These are phyloP conservation scores for Diaporthe sp. DNA, from an alignment of 2,329 filamentous ascomycete genomes.

Conservation along the genomic window DNA sequence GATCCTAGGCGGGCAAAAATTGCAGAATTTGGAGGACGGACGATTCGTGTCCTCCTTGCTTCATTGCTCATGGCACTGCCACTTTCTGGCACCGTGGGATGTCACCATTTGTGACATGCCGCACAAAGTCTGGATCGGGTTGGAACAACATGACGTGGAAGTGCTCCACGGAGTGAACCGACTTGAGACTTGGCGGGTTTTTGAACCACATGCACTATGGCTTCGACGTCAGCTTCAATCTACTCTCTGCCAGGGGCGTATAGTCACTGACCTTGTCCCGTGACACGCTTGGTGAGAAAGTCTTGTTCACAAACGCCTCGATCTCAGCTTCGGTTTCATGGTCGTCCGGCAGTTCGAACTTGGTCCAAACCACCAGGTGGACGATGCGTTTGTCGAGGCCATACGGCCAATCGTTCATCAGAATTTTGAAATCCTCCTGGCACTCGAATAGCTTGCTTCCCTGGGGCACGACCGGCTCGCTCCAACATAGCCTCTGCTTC, in stretches of 20 bases:
- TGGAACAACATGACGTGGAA: conserved; percentile 94
- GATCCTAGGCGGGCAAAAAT: conserved; percentile 1
- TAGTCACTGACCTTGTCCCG: conserved; percentile 64
- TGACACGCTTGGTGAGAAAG: conserved; percentile 70
- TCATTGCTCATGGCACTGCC: conserved; percentile 38
- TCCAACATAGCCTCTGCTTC: conserved; percentile 78
- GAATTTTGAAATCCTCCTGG: conserved; percentile 75
- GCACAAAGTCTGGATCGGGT: conserved; percentile 77
- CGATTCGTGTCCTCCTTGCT: background rate
- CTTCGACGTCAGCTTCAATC: conserved; percentile 35
- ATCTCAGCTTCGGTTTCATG: conserved; percentile 72
- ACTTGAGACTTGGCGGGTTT: conserved; percentile 90
- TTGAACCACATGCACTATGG: conserved; percentile 78
- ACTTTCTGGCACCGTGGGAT: conserved; percentile 70
- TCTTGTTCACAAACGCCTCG: conserved; percentile 76
- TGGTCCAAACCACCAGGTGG: conserved; percentile 93
- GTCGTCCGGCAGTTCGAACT: conserved; percentile 83
- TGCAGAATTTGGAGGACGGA: background rate
- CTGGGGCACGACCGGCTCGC: conserved; percentile 51
- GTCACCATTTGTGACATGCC: conserved; percentile 79
- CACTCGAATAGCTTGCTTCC: conserved; percentile 57
- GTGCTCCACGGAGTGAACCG: conserved; percentile 88
- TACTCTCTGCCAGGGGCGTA: background rate
- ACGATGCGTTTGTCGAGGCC: conserved; percentile 82
- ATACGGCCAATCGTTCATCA: conserved; percentile 96